Percentiles rank a stretch among this genome's conserved stretches.
Conservation (phyloP, 345 rosid genomes). For the Gossypioides kirkii region DNA sequence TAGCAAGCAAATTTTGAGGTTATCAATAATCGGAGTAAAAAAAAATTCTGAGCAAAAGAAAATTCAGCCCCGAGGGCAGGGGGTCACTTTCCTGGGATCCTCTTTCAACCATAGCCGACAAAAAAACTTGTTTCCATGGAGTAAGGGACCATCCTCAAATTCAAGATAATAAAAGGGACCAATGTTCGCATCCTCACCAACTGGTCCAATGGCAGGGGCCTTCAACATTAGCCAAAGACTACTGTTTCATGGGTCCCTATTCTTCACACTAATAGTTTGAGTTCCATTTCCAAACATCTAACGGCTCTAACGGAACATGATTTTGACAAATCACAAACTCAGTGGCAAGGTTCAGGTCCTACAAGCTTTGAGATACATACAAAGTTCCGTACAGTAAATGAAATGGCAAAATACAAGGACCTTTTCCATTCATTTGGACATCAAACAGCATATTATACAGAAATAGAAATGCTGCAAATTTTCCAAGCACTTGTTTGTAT, state of each 20-base stretch:
- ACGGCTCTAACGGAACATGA: slow-evolving; percentile 1
- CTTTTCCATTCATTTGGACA: slow-evolving; percentile 9
- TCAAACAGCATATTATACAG: not conserved
- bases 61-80: too few relatives aligned
- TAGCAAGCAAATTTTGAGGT: too few relatives aligned
- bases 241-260: not conserved
- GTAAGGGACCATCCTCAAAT: not conserved
- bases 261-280: not conserved
- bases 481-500: slow-evolving; percentile 21
- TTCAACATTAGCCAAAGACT: not conserved
- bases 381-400: too few relatives aligned
- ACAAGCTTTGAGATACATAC: too few relatives aligned
- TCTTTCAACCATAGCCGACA: too few relatives aligned
- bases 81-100: too few relatives aligned
- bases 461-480: slow-evolving; percentile 19
- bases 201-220: not conserved
- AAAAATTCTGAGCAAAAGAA: too few relatives aligned
- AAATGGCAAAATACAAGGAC: not conserved
- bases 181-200: not conserved
- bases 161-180: not conserved
- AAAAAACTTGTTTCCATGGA: not conserved
- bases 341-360: too few relatives aligned
- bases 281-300: not conserved
- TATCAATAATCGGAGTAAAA: too few relatives aligned
- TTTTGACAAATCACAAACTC: not conserved